Percentiles rank a stretch among this genome's conserved stretches.
These are phyloP conservation scores for Trypanosoma congolense DNA, from an alignment of 208 protist species.

Conservation along the genomic window DNA sequence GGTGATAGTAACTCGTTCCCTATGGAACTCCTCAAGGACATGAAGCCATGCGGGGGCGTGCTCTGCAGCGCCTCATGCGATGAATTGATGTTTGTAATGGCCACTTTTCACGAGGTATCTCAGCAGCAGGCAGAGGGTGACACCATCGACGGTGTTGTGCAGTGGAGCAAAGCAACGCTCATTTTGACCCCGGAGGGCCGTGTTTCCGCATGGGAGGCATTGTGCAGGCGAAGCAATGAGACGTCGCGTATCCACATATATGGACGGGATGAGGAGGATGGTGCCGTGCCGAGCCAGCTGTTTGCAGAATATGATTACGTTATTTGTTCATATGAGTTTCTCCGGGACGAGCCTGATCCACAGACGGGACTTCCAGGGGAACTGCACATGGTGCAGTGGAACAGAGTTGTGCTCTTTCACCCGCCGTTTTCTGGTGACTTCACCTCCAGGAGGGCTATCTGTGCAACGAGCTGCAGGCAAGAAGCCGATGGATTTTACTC, in stretches of 20 bases:
- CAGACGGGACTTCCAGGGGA: conserved; percentile 29
- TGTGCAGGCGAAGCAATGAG: conserved; percentile 5
- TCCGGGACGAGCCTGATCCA: conserved; percentile 29
- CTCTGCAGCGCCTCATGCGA: neutral
- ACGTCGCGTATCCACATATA: conserved; percentile 68
- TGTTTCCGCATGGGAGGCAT: conserved; percentile 1
- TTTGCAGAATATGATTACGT: conserved; percentile 83
- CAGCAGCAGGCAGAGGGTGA: neutral
- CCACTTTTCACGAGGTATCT: neutral
- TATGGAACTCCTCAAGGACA: neutral
- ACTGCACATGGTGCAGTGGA: conserved; percentile 77
- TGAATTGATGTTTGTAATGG: neutral
- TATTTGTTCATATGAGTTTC: conserved; percentile 61
- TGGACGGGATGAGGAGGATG: conserved; percentile 38
- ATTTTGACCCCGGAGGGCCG: neutral
- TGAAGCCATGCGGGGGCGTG: neutral
- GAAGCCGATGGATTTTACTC: conserved; percentile 55
- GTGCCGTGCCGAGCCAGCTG: conserved; percentile 31
- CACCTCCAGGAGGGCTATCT: conserved; percentile 38
- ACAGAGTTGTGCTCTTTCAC: conserved; percentile 88
- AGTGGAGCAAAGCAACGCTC: neutral
- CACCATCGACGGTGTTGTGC: too few relatives aligned
- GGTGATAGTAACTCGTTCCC: neutral
- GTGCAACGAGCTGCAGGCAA: conserved; percentile 40
- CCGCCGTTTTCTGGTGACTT: conserved; percentile 83